Evolutionary conservation across 2,329 filamentous ascomycete genomes (phyloP).

Genomic region (Bimuria novae-zelandiae): DNA sequence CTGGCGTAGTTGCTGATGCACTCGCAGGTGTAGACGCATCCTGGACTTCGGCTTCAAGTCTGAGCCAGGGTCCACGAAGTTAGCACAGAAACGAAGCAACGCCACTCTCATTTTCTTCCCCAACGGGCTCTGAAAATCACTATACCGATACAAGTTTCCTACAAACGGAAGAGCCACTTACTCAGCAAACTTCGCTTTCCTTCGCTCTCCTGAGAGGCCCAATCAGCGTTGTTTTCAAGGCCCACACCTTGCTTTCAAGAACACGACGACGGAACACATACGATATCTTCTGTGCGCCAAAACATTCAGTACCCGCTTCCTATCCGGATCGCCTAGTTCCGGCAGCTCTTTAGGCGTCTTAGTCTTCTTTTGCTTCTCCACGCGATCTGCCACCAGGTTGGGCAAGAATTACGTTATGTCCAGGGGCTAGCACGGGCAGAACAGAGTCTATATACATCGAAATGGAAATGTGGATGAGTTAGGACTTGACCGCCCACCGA

Average conservation of each 20-base stretch:
- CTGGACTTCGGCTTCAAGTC: conserved; percentile 29
- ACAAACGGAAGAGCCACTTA: neutral
- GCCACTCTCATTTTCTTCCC: no score
- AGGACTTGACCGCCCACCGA: no score
- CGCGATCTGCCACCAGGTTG: neutral
- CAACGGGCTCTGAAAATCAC: no score
- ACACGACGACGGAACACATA: no score
- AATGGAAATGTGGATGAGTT: neutral
- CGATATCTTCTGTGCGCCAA: conserved; percentile 39
- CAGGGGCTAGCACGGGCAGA: neutral
- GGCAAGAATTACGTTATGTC: conserved; percentile 15
- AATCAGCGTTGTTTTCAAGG: no score
- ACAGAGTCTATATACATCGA: neutral
- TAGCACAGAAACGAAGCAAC: neutral
- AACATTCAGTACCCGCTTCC: conserved; percentile 38
- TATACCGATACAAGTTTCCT: neutral
- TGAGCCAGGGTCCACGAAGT: neutral
- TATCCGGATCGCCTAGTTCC: conserved; percentile 31
- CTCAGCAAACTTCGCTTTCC: conserved; percentile 30
- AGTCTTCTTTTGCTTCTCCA: conserved; percentile 28
- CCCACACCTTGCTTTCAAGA: no score
- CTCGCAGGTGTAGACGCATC: neutral
- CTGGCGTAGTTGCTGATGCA: neutral
- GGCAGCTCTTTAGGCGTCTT: conserved; percentile 28
- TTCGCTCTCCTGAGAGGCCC: conserved; percentile 36